Base-by-base conservation (phyloP, 768 basidiomycete genomes). In the Goffeauzyma gilvescens region DNA sequence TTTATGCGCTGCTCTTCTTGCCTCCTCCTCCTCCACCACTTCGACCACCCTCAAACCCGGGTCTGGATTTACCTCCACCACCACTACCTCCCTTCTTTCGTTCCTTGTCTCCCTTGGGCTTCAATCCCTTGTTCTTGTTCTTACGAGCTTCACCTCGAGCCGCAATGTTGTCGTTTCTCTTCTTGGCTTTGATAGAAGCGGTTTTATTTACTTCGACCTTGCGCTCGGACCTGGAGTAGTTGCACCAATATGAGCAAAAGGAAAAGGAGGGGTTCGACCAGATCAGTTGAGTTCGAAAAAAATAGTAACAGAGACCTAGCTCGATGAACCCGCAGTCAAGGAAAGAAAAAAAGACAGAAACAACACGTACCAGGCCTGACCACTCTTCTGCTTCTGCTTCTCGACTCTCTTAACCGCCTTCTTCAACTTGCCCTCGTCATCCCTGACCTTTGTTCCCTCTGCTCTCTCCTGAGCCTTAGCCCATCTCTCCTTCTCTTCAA, bases 321-420 rank as follows among this genome's bases (percentile, higher is more conserved):
- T n/a, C n/a, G 30, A 10, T 10, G 15, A 15, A 15, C 15, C 12
- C 30, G 23, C 13, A 15, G 10, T 23, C 30, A 17, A 8, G 15
- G 13, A n/a, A n/a, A n/a, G n/a, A n/a, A n/a, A n/a, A n/a, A 18
- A 26, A 23, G 34, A 45, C 32, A 45, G 24, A 8, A 20, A 21
- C 9, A 14, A 18, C 25, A 67, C 78, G 43, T 49, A 89, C 89
- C 90, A 96, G 32, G 73, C 71, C 56, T 79, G 81, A 61, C 81
- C 82, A 46, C 76, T 76, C 68, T 82, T 87, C 18, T 47, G 55
- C 60, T 95, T 95, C 53, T 76, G 76, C 63, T 90, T 89, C 65
- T 93, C 90, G 50, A 82, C 78, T 60, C 82, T 69, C 69, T 93
- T 96, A 6, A 74, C 76, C 31, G 86, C 86, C 68, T 93, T 95